These are phyloP conservation scores for Pseudopediastrum boryanum DNA, from an alignment of 139 green algal genomes.

Conservation along the genomic window DNA sequence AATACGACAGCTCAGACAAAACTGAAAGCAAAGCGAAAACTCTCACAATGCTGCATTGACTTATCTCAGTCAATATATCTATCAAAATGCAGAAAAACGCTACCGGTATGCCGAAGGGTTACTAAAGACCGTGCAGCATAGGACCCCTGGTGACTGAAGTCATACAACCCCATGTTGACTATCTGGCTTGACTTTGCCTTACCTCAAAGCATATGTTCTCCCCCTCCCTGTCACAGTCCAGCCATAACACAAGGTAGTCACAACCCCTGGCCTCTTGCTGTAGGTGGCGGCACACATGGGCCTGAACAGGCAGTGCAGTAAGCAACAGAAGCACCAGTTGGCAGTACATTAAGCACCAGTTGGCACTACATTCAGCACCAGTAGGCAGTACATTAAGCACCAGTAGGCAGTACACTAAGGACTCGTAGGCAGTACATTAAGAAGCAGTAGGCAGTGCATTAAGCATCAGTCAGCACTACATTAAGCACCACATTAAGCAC, in stretches of 20 bases:
- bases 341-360: not conserved
- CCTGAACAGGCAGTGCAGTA: constrained; percentile 50
- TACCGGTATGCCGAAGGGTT: too few relatives aligned
- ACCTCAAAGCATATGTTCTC: constrained; percentile 96
- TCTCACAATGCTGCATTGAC: too few relatives aligned
- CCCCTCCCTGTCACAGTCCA: constrained; percentile 90
- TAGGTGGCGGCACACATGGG: constrained; percentile 81
- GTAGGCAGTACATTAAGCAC: not conserved
- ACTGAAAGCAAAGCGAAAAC: too few relatives aligned
- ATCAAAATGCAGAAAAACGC: too few relatives aligned
- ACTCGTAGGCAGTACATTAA: not conserved
- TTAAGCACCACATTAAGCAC: too few relatives aligned
- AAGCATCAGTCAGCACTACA: not conserved
- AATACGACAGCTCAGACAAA: too few relatives aligned
- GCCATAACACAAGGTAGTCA: constrained; percentile 82
- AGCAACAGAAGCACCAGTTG: constrained; percentile 1
- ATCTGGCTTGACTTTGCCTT: not conserved
- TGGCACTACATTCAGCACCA: too few relatives aligned
- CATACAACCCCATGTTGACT: not conserved
- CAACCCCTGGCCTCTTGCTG: constrained; percentile 66
- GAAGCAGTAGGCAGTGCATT: too few relatives aligned
- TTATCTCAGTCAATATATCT: too few relatives aligned
- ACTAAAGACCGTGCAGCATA: too few relatives aligned
- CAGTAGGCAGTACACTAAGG: too few relatives aligned
- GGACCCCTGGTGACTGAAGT: too few relatives aligned